Conservation (phyloP, 495 filamentous ascomycete species). For the Zalerion maritima region DNA sequence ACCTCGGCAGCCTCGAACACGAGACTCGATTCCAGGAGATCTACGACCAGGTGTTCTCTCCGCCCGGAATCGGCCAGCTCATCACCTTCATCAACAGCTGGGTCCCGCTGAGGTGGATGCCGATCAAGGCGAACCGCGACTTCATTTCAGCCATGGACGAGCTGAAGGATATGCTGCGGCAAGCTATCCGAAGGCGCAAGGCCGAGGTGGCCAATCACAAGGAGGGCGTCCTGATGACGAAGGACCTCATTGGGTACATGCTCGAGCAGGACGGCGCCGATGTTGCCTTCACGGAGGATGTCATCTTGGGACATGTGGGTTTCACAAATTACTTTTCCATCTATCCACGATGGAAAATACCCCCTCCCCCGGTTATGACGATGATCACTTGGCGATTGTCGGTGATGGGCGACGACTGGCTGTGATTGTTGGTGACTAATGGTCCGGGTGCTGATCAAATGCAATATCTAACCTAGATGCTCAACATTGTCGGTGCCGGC, state of each 20-base stretch:
- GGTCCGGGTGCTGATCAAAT: no score
- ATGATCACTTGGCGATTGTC: no score
- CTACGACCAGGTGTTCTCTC: constrained; percentile 15
- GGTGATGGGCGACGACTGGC: no score
- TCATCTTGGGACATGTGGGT: constrained; percentile 12
- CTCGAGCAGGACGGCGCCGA: constrained; percentile 14
- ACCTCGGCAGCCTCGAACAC: constrained; percentile 43
- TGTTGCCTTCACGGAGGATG: constrained; percentile 11
- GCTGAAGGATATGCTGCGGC: constrained; percentile 11
- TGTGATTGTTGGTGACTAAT: no score
- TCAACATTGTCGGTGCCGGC: constrained; percentile 24
- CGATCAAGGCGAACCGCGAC: constrained; percentile 13
- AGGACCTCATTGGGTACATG: constrained; percentile 4
- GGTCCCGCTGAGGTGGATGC: constrained; percentile 15
- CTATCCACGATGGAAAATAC: background rate
- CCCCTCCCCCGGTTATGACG: no score
- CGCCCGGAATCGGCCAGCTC: constrained; percentile 15
- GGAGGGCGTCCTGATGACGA: constrained; percentile 9
- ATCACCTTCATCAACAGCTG: constrained; percentile 14
- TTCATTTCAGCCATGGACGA: constrained; percentile 12
- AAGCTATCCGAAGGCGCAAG: constrained; percentile 10
- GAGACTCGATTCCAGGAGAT: constrained; percentile 13
- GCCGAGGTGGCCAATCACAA: constrained; percentile 10
- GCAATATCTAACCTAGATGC: constrained; percentile 44
- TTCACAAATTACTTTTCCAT: no score